Conservation (phyloP, 306 rosid genomes). For the Hylodesmum podocarpum region DNA sequence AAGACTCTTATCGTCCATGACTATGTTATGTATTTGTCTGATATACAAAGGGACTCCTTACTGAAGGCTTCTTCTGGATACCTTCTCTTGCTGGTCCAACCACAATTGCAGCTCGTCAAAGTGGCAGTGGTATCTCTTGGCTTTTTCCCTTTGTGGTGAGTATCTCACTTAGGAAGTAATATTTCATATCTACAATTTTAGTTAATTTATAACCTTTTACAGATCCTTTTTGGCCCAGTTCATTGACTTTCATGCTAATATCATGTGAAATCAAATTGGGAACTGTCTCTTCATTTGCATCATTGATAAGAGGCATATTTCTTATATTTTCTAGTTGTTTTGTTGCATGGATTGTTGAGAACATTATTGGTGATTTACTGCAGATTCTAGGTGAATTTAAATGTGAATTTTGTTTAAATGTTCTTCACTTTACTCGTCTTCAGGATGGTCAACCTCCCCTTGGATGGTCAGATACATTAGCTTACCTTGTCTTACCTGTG, state of each 20-base stretch:
- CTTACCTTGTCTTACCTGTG: conserved; percentile 93
- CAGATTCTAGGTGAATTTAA: conserved; percentile 4
- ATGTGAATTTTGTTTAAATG: conserved; percentile 15
- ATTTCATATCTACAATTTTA: neutral
- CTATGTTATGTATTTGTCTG: conserved; percentile 31
- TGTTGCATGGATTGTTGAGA: neutral
- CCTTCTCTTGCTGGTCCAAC: conserved; percentile 99
- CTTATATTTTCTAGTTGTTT: neutral
- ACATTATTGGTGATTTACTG: neutral
- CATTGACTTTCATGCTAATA: neutral
- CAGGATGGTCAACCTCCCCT: conserved; percentile 99
- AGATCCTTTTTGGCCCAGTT: neutral
- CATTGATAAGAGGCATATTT: neutral
- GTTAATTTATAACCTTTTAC: neutral
- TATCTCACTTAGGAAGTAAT: conserved; percentile 33
- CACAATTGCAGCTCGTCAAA: conserved; percentile 80
- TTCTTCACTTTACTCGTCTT: conserved; percentile 31
- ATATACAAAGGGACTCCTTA: conserved; percentile 79
- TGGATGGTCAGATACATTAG: conserved; percentile 97
- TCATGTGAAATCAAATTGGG: neutral
- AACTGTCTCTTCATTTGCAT: neutral
- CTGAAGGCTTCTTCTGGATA: conserved; percentile 99
- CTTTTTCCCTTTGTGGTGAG: conserved; percentile 91
- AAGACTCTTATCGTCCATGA: conserved; percentile 13
- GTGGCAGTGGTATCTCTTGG: conserved; percentile 92